Evolutionary conservation across 768 basidiomycete genomes (phyloP).

Genomic region (Kwoniella heveanensis): DNA sequence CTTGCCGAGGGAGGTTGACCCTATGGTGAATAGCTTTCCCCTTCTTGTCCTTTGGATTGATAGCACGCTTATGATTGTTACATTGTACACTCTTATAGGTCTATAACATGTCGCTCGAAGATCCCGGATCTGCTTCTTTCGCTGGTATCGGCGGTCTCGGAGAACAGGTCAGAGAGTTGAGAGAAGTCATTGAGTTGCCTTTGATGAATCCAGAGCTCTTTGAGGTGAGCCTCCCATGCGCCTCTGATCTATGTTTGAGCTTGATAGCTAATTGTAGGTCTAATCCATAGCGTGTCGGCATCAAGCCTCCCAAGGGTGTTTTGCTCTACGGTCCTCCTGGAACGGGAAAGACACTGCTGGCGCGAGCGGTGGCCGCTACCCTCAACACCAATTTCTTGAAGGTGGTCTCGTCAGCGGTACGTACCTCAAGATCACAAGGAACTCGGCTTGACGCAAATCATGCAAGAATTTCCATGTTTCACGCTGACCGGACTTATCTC

Average conservation of each 20-base stretch:
- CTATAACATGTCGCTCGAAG: constrained; percentile 99
- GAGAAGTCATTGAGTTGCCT: constrained; percentile 96
- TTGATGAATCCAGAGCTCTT: constrained; percentile 93
- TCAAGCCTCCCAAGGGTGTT: constrained; percentile 94
- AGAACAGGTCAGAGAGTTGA: constrained; percentile 93
- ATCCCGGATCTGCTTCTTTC: constrained; percentile 91
- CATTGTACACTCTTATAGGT: constrained; percentile 60
- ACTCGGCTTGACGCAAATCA: no score
- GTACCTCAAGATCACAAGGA: no score
- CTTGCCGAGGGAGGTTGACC: constrained; percentile 94
- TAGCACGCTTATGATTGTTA: no score
- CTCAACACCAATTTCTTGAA: constrained; percentile 96
- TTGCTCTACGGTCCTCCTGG: constrained; percentile 95
- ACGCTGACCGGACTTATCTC: constrained; percentile 6
- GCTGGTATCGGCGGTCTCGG: constrained; percentile 94
- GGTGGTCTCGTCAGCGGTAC: constrained; percentile 96
- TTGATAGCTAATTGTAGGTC: no score
- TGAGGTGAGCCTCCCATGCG: constrained; percentile 47
- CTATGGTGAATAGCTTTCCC: constrained; percentile 65
- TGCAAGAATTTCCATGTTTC: no score
- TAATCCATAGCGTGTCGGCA: constrained; percentile 75
- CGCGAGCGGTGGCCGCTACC: constrained; percentile 92
- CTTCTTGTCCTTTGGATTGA: no score
- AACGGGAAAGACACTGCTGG: constrained; percentile 86
- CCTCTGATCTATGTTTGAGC: no score